phyloP scores from a whole-genome alignment of 495 filamentous ascomycete species.

The Darksidea phi region DNA sequence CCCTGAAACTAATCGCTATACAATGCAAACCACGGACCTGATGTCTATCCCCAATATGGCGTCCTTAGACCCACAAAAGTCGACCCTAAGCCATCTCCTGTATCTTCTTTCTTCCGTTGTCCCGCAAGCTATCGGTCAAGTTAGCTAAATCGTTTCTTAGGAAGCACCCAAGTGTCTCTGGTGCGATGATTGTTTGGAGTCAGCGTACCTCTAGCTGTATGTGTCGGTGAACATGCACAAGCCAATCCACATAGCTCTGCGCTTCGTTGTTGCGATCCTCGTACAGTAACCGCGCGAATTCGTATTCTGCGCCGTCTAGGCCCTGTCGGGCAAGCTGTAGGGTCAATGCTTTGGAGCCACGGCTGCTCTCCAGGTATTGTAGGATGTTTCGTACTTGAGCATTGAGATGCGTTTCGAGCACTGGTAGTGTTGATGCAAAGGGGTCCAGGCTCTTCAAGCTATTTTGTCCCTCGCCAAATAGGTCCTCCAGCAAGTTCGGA shows the following conservation, averaged over 20 bases:
- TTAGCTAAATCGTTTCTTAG: not conserved
- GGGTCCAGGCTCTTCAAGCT: slow-evolving; percentile 75
- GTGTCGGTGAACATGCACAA: slow-evolving; percentile 90
- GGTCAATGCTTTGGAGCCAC: slow-evolving; percentile 83
- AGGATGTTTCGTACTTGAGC: slow-evolving; percentile 92
- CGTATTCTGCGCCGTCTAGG: slow-evolving; percentile 91
- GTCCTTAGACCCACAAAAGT: slow-evolving; percentile 68
- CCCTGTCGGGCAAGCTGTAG: slow-evolving; percentile 92
- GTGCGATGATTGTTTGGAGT: not conserved
- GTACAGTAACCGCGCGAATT: slow-evolving; percentile 86
- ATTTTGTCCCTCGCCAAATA: slow-evolving; percentile 77
- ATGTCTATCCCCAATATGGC: slow-evolving; percentile 59
- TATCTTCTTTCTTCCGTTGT: slow-evolving; percentile 73
- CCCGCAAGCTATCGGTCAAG: slow-evolving; percentile 57
- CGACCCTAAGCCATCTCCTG: slow-evolving; percentile 41
- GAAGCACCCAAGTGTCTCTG: no score
- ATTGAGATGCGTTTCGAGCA: slow-evolving; percentile 90
- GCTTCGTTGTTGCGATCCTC: slow-evolving; percentile 98
- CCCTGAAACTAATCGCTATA: slow-evolving; percentile 17
- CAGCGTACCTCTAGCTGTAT: slow-evolving; percentile 78
- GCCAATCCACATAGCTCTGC: slow-evolving; percentile 96
- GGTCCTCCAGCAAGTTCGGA: slow-evolving; percentile 80
- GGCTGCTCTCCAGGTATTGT: slow-evolving; percentile 75
- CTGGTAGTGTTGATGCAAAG: slow-evolving; percentile 64
- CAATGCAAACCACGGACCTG: slow-evolving; percentile 12